Percentiles rank a stretch among this genome's conserved stretches.
These are phyloP conservation scores for Sanguinoderma infundibulare DNA, from an alignment of 1,284 basidiomycete genomes.

Conservation along the genomic window DNA sequence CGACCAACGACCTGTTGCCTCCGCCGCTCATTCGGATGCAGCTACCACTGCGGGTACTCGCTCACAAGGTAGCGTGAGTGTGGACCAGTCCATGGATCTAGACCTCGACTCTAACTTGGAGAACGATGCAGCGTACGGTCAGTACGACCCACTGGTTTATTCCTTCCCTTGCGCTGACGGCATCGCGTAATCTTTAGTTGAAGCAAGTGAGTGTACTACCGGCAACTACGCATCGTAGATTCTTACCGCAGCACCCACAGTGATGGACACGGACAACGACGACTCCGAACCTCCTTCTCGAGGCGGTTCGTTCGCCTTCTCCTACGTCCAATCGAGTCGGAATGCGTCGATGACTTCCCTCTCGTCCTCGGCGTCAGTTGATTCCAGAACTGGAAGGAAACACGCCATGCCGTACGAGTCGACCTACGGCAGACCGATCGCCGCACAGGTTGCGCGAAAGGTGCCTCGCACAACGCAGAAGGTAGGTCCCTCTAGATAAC, in stretches of 20 bases:
- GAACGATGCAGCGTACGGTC: not conserved
- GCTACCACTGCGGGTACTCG: not conserved
- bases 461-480: not conserved
- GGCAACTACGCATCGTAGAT: too few relatives aligned
- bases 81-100: not conserved
- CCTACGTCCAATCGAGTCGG: slow-evolving; percentile 1
- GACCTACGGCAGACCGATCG: slow-evolving; percentile 2
- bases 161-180: not conserved
- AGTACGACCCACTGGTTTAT: not conserved
- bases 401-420: slow-evolving; percentile 18
- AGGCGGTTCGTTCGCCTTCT: slow-evolving; percentile 18
- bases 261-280: slow-evolving; percentile 21
- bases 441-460: slow-evolving; percentile 2
- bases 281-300: slow-evolving; percentile 7
- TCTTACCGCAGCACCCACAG: not conserved
- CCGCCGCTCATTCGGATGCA: not conserved
- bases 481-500: not conserved
- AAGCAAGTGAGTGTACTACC: slow-evolving; percentile 4
- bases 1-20: not conserved
- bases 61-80: not conserved
- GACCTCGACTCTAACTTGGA: too few relatives aligned
- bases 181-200: not conserved
- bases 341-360: slow-evolving; percentile 19
- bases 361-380: slow-evolving; percentile 11
- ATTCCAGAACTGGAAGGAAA: slow-evolving; percentile 17